Evolutionary conservation across 495 filamentous ascomycete genomes (phyloP).

Genomic region (Annulohypoxylon moriforme): DNA sequence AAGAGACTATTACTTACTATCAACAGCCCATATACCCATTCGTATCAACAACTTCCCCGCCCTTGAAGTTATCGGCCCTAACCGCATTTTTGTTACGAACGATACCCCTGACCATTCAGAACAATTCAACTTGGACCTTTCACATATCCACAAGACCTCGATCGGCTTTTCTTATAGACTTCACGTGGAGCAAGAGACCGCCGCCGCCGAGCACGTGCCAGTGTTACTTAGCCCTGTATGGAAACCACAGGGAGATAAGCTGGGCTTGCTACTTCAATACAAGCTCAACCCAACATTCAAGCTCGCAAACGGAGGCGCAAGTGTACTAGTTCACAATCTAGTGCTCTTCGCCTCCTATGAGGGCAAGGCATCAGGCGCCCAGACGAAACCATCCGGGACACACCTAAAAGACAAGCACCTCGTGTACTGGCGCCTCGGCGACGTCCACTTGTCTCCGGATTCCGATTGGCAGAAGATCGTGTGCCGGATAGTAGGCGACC

Average conservation of each 20-base stretch:
- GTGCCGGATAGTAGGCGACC: slow-evolving; percentile 76
- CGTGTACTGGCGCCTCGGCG: slow-evolving; percentile 89
- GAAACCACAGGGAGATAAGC: slow-evolving; percentile 84
- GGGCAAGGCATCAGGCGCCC: slow-evolving; percentile 71
- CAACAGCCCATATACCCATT: slow-evolving; percentile 69
- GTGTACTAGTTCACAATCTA: slow-evolving; percentile 80
- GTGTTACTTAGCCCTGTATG: slow-evolving; percentile 82
- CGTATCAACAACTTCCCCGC: slow-evolving; percentile 89
- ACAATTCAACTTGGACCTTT: slow-evolving; percentile 80
- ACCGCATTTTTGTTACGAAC: slow-evolving; percentile 86
- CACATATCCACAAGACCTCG: slow-evolving; percentile 75
- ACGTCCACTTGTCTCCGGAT: slow-evolving; percentile 71
- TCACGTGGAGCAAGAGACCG: slow-evolving; percentile 74
- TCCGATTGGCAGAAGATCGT: slow-evolving; percentile 74
- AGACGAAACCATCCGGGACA: slow-evolving; percentile 78
- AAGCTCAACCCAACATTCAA: slow-evolving; percentile 80
- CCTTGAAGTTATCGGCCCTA: slow-evolving; percentile 95
- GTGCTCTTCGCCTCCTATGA: slow-evolving; percentile 85
- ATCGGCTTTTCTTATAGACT: slow-evolving; percentile 96
- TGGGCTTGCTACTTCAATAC: slow-evolving; percentile 86
- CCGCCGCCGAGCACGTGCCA: slow-evolving; percentile 67
- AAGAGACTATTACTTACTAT: slow-evolving; percentile 8
- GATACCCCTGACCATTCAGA: slow-evolving; percentile 74
- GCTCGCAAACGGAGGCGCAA: slow-evolving; percentile 46
- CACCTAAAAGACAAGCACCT: slow-evolving; percentile 90